Evolutionary conservation across 192 early-diverging fungal genomes (phyloP).

Genomic region (Spinellus fusiger): DNA sequence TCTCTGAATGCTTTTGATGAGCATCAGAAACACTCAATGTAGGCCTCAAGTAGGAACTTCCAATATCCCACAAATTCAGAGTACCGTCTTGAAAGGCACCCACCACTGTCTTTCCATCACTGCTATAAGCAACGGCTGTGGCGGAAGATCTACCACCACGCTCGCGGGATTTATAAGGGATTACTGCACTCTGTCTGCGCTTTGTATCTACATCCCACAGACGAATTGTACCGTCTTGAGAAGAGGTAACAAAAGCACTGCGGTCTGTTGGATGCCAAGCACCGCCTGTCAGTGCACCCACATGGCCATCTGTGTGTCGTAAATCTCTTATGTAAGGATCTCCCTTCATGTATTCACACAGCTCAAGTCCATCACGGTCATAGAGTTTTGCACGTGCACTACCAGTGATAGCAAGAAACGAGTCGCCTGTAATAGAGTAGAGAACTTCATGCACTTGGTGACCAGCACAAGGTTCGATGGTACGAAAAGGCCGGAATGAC

Average conservation of each 20-base stretch:
- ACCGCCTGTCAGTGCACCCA: conserved; percentile 67
- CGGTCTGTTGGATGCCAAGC: conserved; percentile 75
- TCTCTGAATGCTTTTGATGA: conserved; percentile 62
- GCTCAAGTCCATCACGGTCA: conserved; percentile 68
- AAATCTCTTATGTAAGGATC: conserved; percentile 92
- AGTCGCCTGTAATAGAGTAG: conserved; percentile 69
- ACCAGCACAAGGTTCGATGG: conserved; percentile 71
- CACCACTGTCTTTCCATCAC: conserved; percentile 65
- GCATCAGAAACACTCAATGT: conserved; percentile 56
- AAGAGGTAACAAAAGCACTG: conserved; percentile 66
- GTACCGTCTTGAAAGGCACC: conserved; percentile 71
- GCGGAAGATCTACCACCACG: conserved; percentile 65
- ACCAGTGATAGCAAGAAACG: conserved; percentile 75
- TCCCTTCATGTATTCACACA: conserved; percentile 78
- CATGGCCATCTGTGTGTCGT: conserved; percentile 80
- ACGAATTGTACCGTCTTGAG: conserved; percentile 76
- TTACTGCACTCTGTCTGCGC: conserved; percentile 66
- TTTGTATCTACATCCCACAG: conserved; percentile 80
- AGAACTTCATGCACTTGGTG: conserved; percentile 79
- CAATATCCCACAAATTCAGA: conserved; percentile 69
- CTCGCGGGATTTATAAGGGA: conserved; percentile 67
- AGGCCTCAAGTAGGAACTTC: conserved; percentile 58
- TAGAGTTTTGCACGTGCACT: conserved; percentile 69
- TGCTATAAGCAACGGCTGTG: conserved; percentile 64
- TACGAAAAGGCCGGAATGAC: conserved; percentile 66